These are phyloP conservation scores for Dioscorea cayenensis DNA, from an alignment of 116 monocot genomes.

Conservation along the genomic window DNA sequence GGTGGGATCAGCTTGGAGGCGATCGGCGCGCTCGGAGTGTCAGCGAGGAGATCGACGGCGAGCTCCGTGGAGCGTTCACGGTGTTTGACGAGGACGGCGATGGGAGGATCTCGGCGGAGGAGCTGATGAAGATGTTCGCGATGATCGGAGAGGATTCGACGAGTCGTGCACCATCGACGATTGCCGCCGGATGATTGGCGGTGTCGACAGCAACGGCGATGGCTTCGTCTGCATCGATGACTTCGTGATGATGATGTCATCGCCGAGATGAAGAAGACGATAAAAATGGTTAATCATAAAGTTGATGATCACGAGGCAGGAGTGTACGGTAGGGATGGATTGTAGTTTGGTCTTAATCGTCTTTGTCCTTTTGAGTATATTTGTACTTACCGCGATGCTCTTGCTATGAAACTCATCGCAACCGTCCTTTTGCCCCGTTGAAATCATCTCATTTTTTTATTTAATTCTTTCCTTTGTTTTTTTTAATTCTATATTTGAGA, in stretches of 20 bases:
- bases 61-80: slow-evolving; percentile 60
- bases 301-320: too few species aligned
- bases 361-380: too few species aligned
- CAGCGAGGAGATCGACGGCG: slow-evolving; percentile 8
- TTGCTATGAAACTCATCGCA: too few species aligned
- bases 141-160: slow-evolving; percentile 52
- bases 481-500: too few species aligned
- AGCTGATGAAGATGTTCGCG: slow-evolving; percentile 45
- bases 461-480: too few species aligned
- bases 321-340: too few species aligned
- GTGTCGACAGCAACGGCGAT: slow-evolving; percentile 71
- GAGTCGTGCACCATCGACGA: slow-evolving; percentile 60
- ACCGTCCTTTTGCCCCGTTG: too few species aligned
- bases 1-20: slow-evolving; percentile 42
- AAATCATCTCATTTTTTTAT: too few species aligned
- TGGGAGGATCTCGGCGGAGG: slow-evolving; percentile 88
- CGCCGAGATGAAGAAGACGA: neutral
- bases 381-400: too few species aligned
- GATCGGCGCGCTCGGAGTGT: slow-evolving; percentile 14
- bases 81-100: slow-evolving; percentile 81
- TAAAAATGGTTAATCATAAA: neutral
- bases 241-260: slow-evolving; percentile 77
- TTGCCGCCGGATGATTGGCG: slow-evolving; percentile 74
- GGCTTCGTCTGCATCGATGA: slow-evolving; percentile 81
- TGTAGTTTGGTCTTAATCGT: too few species aligned